These are phyloP conservation scores for Boletus rubropictus DNA, from an alignment of 768 basidiomycete genomes.

Conservation along the genomic window DNA sequence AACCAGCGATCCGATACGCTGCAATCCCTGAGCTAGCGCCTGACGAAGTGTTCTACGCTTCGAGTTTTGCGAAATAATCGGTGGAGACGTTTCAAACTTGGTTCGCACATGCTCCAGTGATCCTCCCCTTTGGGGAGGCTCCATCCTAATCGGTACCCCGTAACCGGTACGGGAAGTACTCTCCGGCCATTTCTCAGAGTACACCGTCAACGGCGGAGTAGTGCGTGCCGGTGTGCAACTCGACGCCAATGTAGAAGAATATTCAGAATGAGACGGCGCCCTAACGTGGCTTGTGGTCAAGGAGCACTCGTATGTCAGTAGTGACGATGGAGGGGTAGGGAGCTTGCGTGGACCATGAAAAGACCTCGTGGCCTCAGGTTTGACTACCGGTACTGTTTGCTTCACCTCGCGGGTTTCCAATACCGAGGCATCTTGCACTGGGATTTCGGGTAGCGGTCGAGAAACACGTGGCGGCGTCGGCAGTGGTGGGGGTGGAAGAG, in stretches of 20 bases:
- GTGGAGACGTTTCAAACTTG: slow-evolving; percentile 18
- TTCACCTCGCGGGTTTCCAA: slow-evolving; percentile 17
- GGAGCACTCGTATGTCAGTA: slow-evolving; percentile 23
- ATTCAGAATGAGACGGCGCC: slow-evolving; percentile 19
- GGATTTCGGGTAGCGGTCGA: slow-evolving; percentile 28
- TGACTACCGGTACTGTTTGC: slow-evolving; percentile 7
- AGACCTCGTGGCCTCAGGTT: slow-evolving; percentile 18
- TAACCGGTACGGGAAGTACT: slow-evolving; percentile 21
- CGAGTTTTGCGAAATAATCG: slow-evolving; percentile 18
- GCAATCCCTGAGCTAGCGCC: slow-evolving; percentile 22
- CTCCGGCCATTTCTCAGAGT: slow-evolving; percentile 30
- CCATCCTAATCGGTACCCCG: slow-evolving; percentile 20
- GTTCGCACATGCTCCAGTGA: slow-evolving; percentile 21
- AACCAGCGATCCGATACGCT: slow-evolving; percentile 26
- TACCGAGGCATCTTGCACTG: slow-evolving; percentile 15
- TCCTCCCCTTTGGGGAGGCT: slow-evolving; percentile 16
- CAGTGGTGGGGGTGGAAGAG: slow-evolving; percentile 24
- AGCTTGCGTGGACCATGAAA: slow-evolving; percentile 27
- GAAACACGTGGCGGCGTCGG: slow-evolving; percentile 27
- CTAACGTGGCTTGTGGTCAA: slow-evolving; percentile 10
- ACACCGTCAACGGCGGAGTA: slow-evolving; percentile 24
- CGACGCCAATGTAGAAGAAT: slow-evolving; percentile 24
- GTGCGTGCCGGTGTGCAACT: slow-evolving; percentile 27
- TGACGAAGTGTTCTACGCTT: slow-evolving; percentile 23
- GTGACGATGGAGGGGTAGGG: slow-evolving; percentile 28